Conservation (phyloP, 2,329 filamentous ascomycete species). For the Epichloe brachyelytri region DNA sequence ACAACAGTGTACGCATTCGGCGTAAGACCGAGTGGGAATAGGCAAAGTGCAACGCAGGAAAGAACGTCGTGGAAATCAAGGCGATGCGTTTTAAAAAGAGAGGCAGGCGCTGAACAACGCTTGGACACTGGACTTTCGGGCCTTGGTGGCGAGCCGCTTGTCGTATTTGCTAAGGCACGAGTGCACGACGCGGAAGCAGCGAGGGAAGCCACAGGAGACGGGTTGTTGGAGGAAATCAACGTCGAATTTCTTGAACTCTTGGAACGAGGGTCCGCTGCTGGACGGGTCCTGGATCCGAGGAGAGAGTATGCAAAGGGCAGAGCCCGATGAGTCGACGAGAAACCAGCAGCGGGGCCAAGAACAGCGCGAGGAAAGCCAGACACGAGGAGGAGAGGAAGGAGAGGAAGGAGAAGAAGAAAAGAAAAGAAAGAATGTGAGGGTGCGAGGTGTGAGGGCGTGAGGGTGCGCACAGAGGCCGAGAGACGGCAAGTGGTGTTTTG, state of each 20-base stretch:
- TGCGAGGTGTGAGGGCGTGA: background rate
- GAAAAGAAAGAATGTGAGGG: background rate
- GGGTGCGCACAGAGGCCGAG: background rate
- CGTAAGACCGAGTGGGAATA: background rate
- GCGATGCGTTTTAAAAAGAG: background rate
- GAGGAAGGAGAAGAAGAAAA: background rate
- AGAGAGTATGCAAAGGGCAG: background rate
- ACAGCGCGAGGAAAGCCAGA: background rate
- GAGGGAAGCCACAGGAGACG: background rate
- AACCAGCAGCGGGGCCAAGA: constrained; percentile 2
- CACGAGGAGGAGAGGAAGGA: background rate
- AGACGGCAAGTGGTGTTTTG: constrained; percentile 3
- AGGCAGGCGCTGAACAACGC: constrained; percentile 2
- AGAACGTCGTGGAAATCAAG: constrained; percentile 2
- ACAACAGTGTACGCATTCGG: background rate
- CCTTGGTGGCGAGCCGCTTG: background rate
- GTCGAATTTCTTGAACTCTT: background rate
- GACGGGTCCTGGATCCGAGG: background rate
- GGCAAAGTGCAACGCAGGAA: background rate
- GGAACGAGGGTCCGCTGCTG: background rate
- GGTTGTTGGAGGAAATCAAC: background rate
- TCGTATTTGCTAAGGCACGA: background rate
- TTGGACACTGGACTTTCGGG: background rate
- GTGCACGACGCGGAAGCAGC: background rate
- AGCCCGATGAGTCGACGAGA: constrained; percentile 1